Evolutionary conservation across 2,329 filamentous ascomycete species (phyloP), one percentile per base, ranked within the genome.

Genomic region (Fusarium sp.): DNA sequence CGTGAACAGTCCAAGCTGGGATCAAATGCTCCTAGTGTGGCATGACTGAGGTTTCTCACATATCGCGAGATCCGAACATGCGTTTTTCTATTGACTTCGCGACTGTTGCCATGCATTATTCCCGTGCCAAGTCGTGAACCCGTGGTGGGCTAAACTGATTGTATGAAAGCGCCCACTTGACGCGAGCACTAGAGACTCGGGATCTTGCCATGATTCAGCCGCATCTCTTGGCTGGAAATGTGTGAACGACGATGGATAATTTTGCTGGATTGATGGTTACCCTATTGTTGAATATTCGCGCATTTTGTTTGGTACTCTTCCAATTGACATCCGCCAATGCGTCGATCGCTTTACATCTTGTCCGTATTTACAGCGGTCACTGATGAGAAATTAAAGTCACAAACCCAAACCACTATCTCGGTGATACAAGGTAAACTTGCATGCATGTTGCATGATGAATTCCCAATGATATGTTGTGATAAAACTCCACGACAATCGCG

Each of bases 221-320:
- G 60, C 62, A 65, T 65, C 41, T 65, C 62, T 65, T 65, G 62
- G 61, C 62, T 60, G 41, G 20, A 41, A 60, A 46, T 47, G 10
- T 33, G 2, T 26, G 9, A 46, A 46, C 16, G 30, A 46, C 23
- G 31, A 18, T 37, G 12, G 15, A 18, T 44, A n/a, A 44, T 11
- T 11, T 23, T 1, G 10, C 8, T 30, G 6, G 30, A 11, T 30
- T 30, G 30, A 30, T 30, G 30, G 30, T 11, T 30, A 30, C 30
- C 30, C 30, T 30, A 30, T 30, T 5, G 4, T 12, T 44, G 9
- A 12, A 30, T 16, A 13, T 18, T 8, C 1, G 10, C 30, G 30
- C 30, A 30, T 8, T 30, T 11, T 11, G 7, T 8, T 30, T 30
- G 30, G 30, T 30, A 30, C 8, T 30, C 30, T 10, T 30, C 3